These are phyloP conservation scores for Tolypocladium tundrense DNA, from an alignment of 2,329 filamentous ascomycete genomes.

Conservation along the genomic window DNA sequence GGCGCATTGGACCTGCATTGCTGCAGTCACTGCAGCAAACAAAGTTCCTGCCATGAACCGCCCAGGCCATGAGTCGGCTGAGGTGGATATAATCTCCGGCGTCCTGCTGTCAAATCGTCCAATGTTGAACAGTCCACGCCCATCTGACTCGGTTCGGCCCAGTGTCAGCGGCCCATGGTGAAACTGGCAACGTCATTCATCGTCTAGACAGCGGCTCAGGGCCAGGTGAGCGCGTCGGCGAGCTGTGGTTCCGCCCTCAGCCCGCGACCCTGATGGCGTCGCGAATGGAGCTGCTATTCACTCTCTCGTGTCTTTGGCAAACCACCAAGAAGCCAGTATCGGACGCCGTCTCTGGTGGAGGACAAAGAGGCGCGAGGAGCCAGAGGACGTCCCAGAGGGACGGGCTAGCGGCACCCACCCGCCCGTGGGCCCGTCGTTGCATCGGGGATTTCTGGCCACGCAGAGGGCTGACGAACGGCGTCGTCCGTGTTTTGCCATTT, in stretches of 20 bases:
- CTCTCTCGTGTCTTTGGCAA: background rate
- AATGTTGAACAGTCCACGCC: background rate
- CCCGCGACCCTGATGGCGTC: slow-evolving; percentile 1
- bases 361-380: background rate
- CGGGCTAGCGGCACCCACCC: background rate
- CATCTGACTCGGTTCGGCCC: background rate
- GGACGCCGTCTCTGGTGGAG: background rate
- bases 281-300: background rate
- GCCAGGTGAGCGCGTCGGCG: slow-evolving; percentile 3
- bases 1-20: background rate
- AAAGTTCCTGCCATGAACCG: background rate
- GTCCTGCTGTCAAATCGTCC: background rate
- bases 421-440: background rate
- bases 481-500: background rate
- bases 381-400: background rate
- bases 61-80: background rate
- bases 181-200: background rate
- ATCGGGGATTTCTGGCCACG: background rate
- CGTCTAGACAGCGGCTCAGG: slow-evolving; percentile 6
- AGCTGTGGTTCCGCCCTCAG: slow-evolving; percentile 8
- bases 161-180: background rate
- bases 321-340: background rate
- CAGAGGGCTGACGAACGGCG: background rate
- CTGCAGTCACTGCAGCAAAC: background rate
- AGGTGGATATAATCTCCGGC: background rate